Evolutionary conservation across 352 stramenopile species (phyloP), one percentile per base, ranked within the genome.

Genomic region (Globisporangium megalacanthum): DNA sequence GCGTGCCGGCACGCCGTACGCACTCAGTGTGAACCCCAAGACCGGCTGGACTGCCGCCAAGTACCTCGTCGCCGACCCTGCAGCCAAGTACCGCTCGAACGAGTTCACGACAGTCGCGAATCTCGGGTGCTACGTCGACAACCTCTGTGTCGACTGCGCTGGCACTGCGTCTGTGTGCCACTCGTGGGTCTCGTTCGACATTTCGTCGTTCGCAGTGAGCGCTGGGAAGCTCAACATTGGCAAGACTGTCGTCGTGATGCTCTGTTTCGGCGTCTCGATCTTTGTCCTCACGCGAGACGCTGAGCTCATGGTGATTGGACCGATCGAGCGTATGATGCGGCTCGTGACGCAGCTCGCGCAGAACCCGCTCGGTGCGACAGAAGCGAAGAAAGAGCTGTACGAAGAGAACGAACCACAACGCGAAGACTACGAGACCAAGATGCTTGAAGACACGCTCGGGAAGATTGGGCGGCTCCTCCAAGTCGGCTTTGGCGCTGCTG

Each of bases 401-500:
- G 87, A 90, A 57, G 58, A 75, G n/a, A 76, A 88, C 6, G 69
- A 84, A 7, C 72, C 85, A 33, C 71, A 76, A 14, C 73, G 62
- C 29, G 86, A 92, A 25, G 88, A 97, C 53, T 98, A 98, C 68
- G 96, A 99, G 69, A 99, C 97, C 3, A 94, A 92, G 42, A 91
- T 99, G 72, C 81, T 99, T 3, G 88, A 98, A 61, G 78, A 97
- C 44, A 98, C 96, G 4, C 90, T 99, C 36, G 84, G 88, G 31
- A 95, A 94, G 63, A 98, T 98, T 62, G 89, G 94, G 10, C 77
- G 94, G 42, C 69, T 99, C 13, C 69, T 99, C 6, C 85, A 97
- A 58, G 97, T 99, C 44, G 97, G 97, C 8, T 99, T 98, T 80
- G 97, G 97, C 31, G 95, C 97, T 14, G 97, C 97, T n/a, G 96